phyloP scores from a whole-genome alignment of 345 rosid genomes.

The Lumnitzera racemosa region DNA sequence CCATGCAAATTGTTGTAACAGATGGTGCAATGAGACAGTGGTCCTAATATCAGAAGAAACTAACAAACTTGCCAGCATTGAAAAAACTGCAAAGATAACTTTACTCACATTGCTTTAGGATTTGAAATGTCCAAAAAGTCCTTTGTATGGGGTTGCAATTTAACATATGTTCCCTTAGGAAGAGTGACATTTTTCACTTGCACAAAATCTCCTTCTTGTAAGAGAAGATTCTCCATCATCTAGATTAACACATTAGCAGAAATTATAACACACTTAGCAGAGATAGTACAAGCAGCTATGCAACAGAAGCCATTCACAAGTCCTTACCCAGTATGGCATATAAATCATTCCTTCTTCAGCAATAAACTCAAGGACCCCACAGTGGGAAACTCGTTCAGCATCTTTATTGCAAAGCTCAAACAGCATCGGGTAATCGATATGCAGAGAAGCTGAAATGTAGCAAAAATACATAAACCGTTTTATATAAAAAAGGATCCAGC shows the following conservation, averaged over 20 bases:
- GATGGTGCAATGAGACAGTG: background rate
- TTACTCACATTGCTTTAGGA: constrained; percentile 92
- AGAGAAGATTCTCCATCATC: constrained; percentile 98
- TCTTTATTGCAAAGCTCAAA: constrained; percentile 83
- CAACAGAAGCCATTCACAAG: constrained; percentile 1
- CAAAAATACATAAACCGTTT: constrained; percentile 1
- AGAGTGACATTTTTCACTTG: constrained; percentile 82
- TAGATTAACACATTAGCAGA: constrained; percentile 19
- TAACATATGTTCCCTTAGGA: constrained; percentile 95
- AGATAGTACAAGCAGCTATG: background rate
- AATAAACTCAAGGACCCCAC: constrained; percentile 96
- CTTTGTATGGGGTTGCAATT: constrained; percentile 91
- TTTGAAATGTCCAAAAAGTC: constrained; percentile 95
- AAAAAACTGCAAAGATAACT: constrained; percentile 4
- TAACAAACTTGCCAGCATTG: no score
- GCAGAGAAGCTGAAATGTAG: constrained; percentile 64
- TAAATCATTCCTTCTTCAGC: constrained; percentile 99
- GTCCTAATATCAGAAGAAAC: background rate
- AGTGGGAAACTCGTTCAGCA: constrained; percentile 81
- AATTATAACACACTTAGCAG: constrained; percentile 7
- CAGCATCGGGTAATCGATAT: constrained; percentile 97
- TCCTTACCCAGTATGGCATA: constrained; percentile 95
- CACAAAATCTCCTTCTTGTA: constrained; percentile 92
- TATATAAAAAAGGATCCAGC: background rate
- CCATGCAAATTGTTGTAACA: no score